phyloP scores from a whole-genome alignment of 768 basidiomycete genomes.

The Saitozyma podzolica region DNA sequence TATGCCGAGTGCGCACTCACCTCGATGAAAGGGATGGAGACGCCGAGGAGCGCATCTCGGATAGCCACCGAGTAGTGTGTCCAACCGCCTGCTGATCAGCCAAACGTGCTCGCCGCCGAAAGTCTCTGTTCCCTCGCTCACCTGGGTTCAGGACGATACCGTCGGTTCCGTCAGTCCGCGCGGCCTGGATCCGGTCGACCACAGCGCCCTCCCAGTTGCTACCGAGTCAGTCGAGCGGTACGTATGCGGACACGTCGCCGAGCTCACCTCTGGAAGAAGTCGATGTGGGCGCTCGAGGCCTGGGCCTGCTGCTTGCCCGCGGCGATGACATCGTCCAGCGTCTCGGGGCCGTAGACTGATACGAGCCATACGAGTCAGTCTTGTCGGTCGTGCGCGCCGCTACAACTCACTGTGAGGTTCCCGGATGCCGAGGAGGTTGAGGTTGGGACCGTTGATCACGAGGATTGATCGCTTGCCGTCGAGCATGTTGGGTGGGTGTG shows the following conservation, averaged over 20 bases:
- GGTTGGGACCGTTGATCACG: constrained; percentile 41
- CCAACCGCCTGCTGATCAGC: constrained; percentile 17
- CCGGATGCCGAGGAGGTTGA: constrained; percentile 35
- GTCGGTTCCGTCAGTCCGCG: constrained; percentile 32
- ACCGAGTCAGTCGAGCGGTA: not conserved
- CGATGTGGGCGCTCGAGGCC: constrained; percentile 14
- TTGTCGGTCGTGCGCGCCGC: not conserved
- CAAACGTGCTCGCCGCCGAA: too few species aligned
- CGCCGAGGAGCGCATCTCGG: constrained; percentile 34
- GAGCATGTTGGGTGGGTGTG: constrained; percentile 4
- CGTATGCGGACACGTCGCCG: too few species aligned
- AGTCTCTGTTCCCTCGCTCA: too few species aligned
- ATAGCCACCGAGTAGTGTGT: constrained; percentile 41
- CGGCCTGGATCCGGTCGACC: constrained; percentile 39
- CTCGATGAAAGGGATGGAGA: constrained; percentile 38
- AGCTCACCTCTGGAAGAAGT: constrained; percentile 27
- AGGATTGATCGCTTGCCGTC: constrained; percentile 28
- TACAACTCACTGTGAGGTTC: constrained; percentile 28
- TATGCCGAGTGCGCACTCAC: constrained; percentile 10
- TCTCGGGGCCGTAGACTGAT: constrained; percentile 36
- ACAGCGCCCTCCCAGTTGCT: constrained; percentile 41
- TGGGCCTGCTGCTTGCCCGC: constrained; percentile 20
- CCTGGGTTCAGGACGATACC: constrained; percentile 40
- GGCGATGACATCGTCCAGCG: constrained; percentile 27
- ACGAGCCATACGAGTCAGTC: too few species aligned